These are phyloP conservation scores for Auricularia cornea DNA, from an alignment of 768 basidiomycete species.

Conservation along the genomic window DNA sequence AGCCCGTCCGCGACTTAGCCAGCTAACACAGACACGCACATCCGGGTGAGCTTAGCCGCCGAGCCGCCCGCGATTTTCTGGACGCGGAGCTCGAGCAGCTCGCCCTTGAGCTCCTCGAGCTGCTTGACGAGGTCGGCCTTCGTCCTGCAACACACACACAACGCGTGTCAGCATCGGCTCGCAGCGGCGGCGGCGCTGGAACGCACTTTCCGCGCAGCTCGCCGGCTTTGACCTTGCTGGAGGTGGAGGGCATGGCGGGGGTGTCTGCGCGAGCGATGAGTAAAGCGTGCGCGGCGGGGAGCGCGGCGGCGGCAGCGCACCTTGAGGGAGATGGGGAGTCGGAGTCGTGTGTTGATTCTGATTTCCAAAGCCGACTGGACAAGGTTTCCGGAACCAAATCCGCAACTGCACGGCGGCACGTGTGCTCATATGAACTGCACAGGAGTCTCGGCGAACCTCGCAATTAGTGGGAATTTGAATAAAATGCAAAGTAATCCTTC, in stretches of 20 bases:
- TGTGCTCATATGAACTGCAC: too few relatives aligned
- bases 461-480: too few relatives aligned
- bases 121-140: conserved; percentile 97
- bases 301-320: not conserved
- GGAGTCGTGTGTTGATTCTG: too few relatives aligned
- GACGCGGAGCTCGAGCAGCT: conserved; percentile 89
- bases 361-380: too few relatives aligned
- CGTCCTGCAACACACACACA: conserved; percentile 65
- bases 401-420: too few relatives aligned
- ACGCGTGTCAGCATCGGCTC: not conserved
- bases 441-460: too few relatives aligned
- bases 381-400: too few relatives aligned
- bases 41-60: conserved; percentile 92
- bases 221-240: conserved; percentile 91
- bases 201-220: conserved; percentile 92
- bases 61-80: conserved; percentile 97
- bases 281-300: not conserved
- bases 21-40: conserved; percentile 48
- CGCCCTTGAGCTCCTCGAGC: conserved; percentile 87
- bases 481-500: too few relatives aligned
- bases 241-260: conserved; percentile 41
- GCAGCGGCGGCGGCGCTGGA: not conserved
- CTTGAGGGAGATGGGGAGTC: not conserved
- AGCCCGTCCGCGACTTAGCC: not conserved
- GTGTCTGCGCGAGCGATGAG: not conserved